Evolutionary conservation across 129 eudicot genomes (phyloP).

Genomic region (Saussurea involucrata): DNA sequence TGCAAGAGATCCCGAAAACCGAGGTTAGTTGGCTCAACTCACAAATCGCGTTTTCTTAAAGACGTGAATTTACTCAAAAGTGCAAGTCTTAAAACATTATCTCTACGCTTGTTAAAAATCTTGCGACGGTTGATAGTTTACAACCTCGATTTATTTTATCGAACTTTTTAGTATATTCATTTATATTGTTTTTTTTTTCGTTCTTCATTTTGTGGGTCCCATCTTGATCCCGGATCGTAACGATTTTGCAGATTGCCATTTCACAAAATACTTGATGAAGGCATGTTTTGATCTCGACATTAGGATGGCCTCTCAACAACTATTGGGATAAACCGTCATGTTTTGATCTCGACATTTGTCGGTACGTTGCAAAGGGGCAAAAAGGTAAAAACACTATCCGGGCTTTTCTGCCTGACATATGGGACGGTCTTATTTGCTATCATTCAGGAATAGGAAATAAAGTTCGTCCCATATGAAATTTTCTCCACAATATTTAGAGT

Average conservation of each 20-base stretch:
- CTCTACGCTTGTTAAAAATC: no score
- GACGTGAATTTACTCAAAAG: background rate
- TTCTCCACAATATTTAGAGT: background rate
- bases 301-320: background rate
- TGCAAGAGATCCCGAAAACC: constrained; percentile 33
- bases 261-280: constrained; percentile 12
- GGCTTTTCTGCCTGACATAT: background rate
- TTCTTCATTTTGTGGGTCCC: background rate
- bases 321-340: background rate
- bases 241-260: constrained; percentile 21
- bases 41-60: background rate
- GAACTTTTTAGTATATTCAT: background rate
- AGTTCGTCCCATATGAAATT: background rate
- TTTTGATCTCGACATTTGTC: background rate
- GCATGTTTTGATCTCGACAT: constrained; percentile 10
- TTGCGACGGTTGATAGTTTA: no score
- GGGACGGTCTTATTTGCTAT: background rate
- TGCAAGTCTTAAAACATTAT: background rate
- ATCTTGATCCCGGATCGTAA: background rate
- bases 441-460: background rate
- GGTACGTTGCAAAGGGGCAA: background rate
- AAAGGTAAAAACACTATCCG: background rate
- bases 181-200: background rate
- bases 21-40: constrained; percentile 32
- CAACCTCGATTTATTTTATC: no score